Evolutionary conservation across 306 rosid species (phyloP), one percentile per base, ranked within the genome.

Genomic region (Quercus suber): DNA sequence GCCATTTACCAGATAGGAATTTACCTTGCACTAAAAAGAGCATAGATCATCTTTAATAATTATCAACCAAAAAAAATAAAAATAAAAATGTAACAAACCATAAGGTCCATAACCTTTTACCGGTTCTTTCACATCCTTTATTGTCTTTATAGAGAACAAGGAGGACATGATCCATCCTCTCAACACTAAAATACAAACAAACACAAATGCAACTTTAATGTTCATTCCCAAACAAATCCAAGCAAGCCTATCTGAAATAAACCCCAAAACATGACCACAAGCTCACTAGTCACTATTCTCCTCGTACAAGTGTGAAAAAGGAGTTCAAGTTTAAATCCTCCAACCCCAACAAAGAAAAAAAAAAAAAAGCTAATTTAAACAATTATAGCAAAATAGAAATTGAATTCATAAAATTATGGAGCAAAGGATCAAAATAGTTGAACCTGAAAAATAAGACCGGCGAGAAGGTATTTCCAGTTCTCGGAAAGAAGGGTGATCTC

Each of bases 381-480:
- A 19, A 58, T 37, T 21, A 25, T 25, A 70, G 76, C 28, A 69
- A 73, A 79, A 82, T 30, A 72, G 78, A 35, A 78, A 71, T 21
- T 74, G 33, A 78, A 57, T 58, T 53, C 25, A 45, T 28, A 71
- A 55, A 33, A n/a, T 73, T 64, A 18, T 7, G n/a, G 49, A 76
- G 45, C 55, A 43, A 78, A 53, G 35, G 60, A 77, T 75, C 70
- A 79, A 63, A 67, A 81, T 11, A 31, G 59, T 51, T 23, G 45
- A 57, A 89, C 92, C 92, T 89, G 92, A 78, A 28, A 81, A 81
- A 89, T 55, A 18, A 89, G 76, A 69, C 92, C 92, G 20, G 87
- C 90, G 11, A 89, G 84, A 53, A 89, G 89, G 71, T 83, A 89
- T 53, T 89, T 89, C 92, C 92, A 89, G 67, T 84, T 87, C 81